Conservation (phyloP, 2,329 filamentous ascomycete genomes). For the Phyllosticta paracitricarpa region DNA sequence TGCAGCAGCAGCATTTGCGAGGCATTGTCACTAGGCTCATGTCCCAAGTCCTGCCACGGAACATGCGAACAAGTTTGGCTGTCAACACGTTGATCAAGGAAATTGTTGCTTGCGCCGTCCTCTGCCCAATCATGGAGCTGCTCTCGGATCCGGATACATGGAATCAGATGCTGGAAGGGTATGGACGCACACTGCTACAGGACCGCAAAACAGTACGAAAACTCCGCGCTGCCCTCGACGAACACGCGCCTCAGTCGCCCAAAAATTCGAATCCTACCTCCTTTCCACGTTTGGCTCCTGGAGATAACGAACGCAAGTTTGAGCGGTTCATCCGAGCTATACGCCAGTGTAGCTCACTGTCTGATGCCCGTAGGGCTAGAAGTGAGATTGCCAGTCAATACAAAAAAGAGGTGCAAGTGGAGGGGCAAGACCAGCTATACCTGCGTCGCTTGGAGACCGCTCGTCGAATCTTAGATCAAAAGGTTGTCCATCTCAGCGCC, state of each 20-base stretch:
- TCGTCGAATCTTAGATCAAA: constrained; percentile 81
- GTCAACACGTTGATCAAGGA: constrained; percentile 77
- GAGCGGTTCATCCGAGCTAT: constrained; percentile 90
- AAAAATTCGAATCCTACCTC: constrained; percentile 53
- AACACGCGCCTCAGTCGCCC: constrained; percentile 78
- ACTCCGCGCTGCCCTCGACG: constrained; percentile 80
- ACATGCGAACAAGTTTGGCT: constrained; percentile 66
- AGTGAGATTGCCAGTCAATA: constrained; percentile 89
- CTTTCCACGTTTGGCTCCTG: constrained; percentile 69
- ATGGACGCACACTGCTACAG: constrained; percentile 76
- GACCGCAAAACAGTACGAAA: constrained; percentile 92
- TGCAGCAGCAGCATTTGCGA: constrained; percentile 83
- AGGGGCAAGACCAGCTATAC: constrained; percentile 76
- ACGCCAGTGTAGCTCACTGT: constrained; percentile 78
- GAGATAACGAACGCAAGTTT: constrained; percentile 84
- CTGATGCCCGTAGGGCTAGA: constrained; percentile 83
- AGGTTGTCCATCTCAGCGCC: constrained; percentile 69
- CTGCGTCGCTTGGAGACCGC: constrained; percentile 84
- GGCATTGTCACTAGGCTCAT: constrained; percentile 62
- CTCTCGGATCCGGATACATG: constrained; percentile 90
- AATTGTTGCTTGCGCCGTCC: constrained; percentile 83
- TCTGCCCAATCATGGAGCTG: constrained; percentile 69
- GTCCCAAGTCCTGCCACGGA: constrained; percentile 62
- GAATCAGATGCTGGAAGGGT: constrained; percentile 93
- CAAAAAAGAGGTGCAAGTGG: constrained; percentile 68